Evolutionary conservation across 805 yeast species (phyloP), one percentile per base, ranked within the genome.

Genomic region (Myxozyma melibiosi): DNA sequence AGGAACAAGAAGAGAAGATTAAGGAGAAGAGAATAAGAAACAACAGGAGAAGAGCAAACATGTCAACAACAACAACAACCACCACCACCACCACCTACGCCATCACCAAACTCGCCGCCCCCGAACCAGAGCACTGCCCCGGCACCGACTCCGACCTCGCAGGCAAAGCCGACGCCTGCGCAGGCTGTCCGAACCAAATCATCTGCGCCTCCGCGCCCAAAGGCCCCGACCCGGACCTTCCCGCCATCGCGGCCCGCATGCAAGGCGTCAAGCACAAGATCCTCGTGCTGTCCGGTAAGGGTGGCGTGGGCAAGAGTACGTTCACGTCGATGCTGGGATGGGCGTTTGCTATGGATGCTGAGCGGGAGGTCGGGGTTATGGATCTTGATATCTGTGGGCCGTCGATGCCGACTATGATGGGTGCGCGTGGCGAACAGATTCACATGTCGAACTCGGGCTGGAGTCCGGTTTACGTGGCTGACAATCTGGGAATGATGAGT

Each of bases 381-480:
- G 99, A 94, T 72, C 75, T 94, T 54, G 99, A 94, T 74, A 90
- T 94, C 35, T 94, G 99, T 73, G 99, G 99, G 0, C 99, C 99
- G 0, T 90, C 97, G 1, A 76, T 94, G 64, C 98, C 99, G 0
- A 80, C 86, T 57, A 94, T 94, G 96, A 77, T 94, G 58, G 98
- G 99, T 1, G 91, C 95, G 5, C 85, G 83, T 60, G 87, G 88
- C 22, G 97, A 91, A 68, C 79, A 84, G 28, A 80, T 94, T 1
- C 98, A 94, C 72, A 84, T 89, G 57, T 89, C 97, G 0, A 89
- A 85, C 66, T 80, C 90, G 0, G 99, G 99, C 0, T 90, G 97
- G 96, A 84, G 96, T 0, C 99, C 99, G 0, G 96, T 94, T 0
- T 94, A 94, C 67, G 95, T 91, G 0, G 88, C 91, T 9, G 99